Evolutionary conservation across 352 stramenopile genomes (phyloP).

Genomic region (Phytophthora fragariae): DNA sequence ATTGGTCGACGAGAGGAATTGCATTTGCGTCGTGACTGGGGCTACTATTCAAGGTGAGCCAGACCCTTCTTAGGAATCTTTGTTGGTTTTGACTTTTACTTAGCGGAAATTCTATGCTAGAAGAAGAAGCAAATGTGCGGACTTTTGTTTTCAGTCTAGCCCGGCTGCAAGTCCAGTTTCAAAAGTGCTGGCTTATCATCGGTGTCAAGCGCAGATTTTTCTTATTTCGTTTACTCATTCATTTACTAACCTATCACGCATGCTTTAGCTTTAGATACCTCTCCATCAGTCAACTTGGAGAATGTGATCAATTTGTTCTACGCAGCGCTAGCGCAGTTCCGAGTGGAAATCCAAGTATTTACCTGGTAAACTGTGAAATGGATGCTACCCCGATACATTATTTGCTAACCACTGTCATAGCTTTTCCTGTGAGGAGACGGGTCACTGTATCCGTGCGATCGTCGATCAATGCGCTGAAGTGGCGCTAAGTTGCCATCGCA

Average conservation of each 20-base stretch:
- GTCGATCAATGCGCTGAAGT: constrained; percentile 63
- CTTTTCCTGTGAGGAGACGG: constrained; percentile 48
- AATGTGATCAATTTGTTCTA: constrained; percentile 49
- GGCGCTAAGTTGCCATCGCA: constrained; percentile 48
- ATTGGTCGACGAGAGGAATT: constrained; percentile 75
- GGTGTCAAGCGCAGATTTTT: constrained; percentile 37
- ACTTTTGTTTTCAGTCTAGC: constrained; percentile 69
- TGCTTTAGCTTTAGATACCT: constrained; percentile 1
- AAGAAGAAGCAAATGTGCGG: constrained; percentile 56
- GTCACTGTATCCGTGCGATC: constrained; percentile 52
- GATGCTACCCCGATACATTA: neutral
- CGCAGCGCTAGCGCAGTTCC: constrained; percentile 71
- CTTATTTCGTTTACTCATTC: neutral
- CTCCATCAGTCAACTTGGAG: constrained; percentile 10
- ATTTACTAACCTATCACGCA: constrained; percentile 1
- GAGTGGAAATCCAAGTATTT: constrained; percentile 55
- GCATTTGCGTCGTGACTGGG: constrained; percentile 50
- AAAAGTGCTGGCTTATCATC: constrained; percentile 72
- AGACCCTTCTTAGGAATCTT: neutral
- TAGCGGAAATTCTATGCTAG: constrained; percentile 1
- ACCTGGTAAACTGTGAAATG: constrained; percentile 39
- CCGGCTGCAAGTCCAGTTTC: constrained; percentile 59
- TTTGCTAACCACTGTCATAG: constrained; percentile 14
- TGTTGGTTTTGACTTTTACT: neutral
- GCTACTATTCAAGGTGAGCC: constrained; percentile 51